Evolutionary conservation across 768 basidiomycete genomes (phyloP).

Genomic region (Boletellus ananiceps): DNA sequence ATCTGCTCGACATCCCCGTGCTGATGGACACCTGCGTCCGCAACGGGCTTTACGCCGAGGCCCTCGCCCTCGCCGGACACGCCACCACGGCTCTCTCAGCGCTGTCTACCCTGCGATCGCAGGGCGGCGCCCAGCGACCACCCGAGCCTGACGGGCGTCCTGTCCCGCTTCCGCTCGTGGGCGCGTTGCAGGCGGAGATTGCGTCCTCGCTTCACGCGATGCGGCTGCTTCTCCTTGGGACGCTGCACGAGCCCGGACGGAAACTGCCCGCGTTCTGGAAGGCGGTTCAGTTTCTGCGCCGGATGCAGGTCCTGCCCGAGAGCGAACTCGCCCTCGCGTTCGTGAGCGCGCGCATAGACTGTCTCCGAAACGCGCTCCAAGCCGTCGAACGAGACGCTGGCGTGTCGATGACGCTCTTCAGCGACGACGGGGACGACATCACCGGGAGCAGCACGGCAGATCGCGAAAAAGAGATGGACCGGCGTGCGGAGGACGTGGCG

Average conservation of each 20-base stretch:
- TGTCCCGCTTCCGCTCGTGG: slow-evolving; percentile 23
- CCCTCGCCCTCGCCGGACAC: slow-evolving; percentile 78
- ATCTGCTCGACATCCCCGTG: slow-evolving; percentile 85
- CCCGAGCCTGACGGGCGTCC: slow-evolving; percentile 42
- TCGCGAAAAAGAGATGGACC: slow-evolving; percentile 45
- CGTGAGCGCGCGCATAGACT: slow-evolving; percentile 64
- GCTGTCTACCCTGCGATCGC: slow-evolving; percentile 34
- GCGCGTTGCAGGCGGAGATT: slow-evolving; percentile 62
- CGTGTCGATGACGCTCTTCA: slow-evolving; percentile 28
- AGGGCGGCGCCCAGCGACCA: slow-evolving; percentile 21
- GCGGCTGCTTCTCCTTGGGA: slow-evolving; percentile 71
- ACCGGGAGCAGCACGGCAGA: slow-evolving; percentile 23
- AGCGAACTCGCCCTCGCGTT: slow-evolving; percentile 82
- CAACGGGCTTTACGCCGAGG: slow-evolving; percentile 90
- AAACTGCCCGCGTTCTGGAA: slow-evolving; percentile 91
- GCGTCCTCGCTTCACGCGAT: slow-evolving; percentile 61
- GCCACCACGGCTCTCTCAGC: slow-evolving; percentile 47
- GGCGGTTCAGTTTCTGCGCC: slow-evolving; percentile 79
- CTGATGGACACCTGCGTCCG: slow-evolving; percentile 92
- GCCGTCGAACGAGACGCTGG: slow-evolving; percentile 42
- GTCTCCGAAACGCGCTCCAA: slow-evolving; percentile 56
- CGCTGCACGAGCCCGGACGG: slow-evolving; percentile 73
- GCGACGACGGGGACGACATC: slow-evolving; percentile 10
- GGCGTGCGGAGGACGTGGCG: slow-evolving; percentile 67
- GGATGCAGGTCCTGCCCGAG: slow-evolving; percentile 72